Percentiles rank a stretch among this genome's conserved stretches.
Evolutionary conservation across 23 red algal species (phyloP).

Genomic region (Gracilariopsis chorda): DNA sequence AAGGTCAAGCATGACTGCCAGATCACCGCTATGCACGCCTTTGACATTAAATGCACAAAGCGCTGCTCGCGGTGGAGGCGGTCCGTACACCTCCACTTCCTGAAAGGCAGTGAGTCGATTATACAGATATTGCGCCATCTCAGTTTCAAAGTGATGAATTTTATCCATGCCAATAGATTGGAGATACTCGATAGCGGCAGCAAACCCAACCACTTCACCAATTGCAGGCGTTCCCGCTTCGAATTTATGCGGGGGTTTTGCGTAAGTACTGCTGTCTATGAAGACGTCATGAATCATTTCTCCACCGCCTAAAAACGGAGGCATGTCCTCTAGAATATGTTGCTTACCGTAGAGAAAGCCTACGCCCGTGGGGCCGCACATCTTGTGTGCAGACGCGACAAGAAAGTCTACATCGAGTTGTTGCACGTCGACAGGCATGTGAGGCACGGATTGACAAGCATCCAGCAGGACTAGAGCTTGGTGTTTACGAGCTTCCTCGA

Average conservation of each 20-base stretch:
- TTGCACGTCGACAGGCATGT: slow-evolving; percentile 96
- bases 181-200: slow-evolving; percentile 83
- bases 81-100: slow-evolving; percentile 90
- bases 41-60: slow-evolving; percentile 93
- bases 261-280: slow-evolving; percentile 79
- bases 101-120: slow-evolving; percentile 54
- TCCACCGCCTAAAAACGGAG: slow-evolving; percentile 94
- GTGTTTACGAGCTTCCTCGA: slow-evolving; percentile 39
- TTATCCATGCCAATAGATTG: slow-evolving; percentile 69
- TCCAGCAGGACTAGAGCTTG: slow-evolving; percentile 89
- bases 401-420: slow-evolving; percentile 87
- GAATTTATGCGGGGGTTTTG: slow-evolving; percentile 94
- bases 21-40: slow-evolving; percentile 85
- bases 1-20: slow-evolving; percentile 91
- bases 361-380: slow-evolving; percentile 98
- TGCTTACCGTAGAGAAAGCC: slow-evolving; percentile 89
- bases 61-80: slow-evolving; percentile 66
- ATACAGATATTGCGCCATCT: slow-evolving; percentile 83
- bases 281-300: slow-evolving; percentile 98
- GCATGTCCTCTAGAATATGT: slow-evolving; percentile 81
- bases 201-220: slow-evolving; percentile 89
- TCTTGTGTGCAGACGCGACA: slow-evolving; percentile 94
- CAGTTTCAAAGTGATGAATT: slow-evolving; percentile 69
- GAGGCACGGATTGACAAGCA: slow-evolving; percentile 95
- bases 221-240: slow-evolving; percentile 98